A percentile compares a stretch with the other conserved stretches of the same genome.
These are phyloP conservation scores for Ceratobasidium sp. DNA, from an alignment of 1,284 basidiomycete species.

Conservation along the genomic window DNA sequence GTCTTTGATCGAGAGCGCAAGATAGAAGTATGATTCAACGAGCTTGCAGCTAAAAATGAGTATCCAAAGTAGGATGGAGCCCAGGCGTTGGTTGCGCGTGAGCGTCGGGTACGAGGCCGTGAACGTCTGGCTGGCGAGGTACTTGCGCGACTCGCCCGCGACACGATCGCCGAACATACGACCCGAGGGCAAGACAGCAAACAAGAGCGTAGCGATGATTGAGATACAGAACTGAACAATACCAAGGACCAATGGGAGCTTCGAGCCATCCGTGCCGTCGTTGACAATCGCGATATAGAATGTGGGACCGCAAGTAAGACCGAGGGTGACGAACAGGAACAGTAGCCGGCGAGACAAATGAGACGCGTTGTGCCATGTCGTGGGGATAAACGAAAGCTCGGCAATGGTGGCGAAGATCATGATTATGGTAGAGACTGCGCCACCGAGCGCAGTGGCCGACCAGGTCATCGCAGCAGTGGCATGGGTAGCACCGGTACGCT, in stretches of 20 bases:
- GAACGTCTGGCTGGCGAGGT: conserved; percentile 94
- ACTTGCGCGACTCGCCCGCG: conserved; percentile 91
- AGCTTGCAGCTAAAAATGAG: conserved; percentile 95
- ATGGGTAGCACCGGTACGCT: conserved; percentile 66
- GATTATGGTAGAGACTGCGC: conserved; percentile 88
- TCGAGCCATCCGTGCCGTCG: conserved; percentile 62
- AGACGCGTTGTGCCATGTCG: conserved; percentile 96
- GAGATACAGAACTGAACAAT: conserved; percentile 94
- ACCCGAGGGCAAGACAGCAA: conserved; percentile 88
- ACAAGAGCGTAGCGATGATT: conserved; percentile 80
- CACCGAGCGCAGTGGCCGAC: conserved; percentile 90
- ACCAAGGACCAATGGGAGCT: conserved; percentile 83
- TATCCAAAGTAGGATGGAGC: conserved; percentile 83
- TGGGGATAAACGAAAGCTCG: conserved; percentile 95
- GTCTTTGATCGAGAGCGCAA: conserved; percentile 89
- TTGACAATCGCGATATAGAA: conserved; percentile 86
- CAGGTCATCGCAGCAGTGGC: conserved; percentile 79
- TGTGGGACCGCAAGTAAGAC: conserved; percentile 86
- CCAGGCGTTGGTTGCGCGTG: conserved; percentile 67
- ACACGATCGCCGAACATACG: conserved; percentile 96
- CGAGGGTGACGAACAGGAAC: conserved; percentile 87
- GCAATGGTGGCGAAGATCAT: conserved; percentile 93
- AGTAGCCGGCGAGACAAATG: conserved; percentile 88
- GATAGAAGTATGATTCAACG: conserved; percentile 94
- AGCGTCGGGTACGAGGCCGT: conserved; percentile 90